Percentiles rank a stretch among this genome's conserved stretches.
These are phyloP conservation scores for Monosporozyma siamensis DNA, from an alignment of 805 yeast species.

Conservation along the genomic window DNA sequence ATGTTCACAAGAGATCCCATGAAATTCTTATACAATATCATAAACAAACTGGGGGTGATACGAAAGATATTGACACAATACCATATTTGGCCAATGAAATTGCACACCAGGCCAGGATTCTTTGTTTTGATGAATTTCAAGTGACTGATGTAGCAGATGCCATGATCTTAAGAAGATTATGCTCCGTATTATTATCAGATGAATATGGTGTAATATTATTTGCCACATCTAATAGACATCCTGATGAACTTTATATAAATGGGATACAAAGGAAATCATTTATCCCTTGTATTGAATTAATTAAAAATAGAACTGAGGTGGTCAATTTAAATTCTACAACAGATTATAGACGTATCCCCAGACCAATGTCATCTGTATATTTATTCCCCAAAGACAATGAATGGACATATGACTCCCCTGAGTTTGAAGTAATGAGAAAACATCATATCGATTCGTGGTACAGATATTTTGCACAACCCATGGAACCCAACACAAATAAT, in stretches of 20 bases:
- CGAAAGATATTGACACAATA: constrained; percentile 61
- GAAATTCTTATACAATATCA: constrained; percentile 51
- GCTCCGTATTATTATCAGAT: constrained; percentile 56
- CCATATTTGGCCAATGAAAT: constrained; percentile 79
- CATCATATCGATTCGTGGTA: constrained; percentile 73
- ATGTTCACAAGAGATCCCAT: constrained; percentile 79
- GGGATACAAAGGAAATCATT: constrained; percentile 91
- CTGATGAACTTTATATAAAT: constrained; percentile 84
- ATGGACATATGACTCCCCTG: constrained; percentile 44
- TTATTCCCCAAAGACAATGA: constrained; percentile 64
- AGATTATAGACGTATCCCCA: constrained; percentile 82
- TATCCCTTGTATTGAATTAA: constrained; percentile 79
- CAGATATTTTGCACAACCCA: constrained; percentile 54
- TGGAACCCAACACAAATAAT: not conserved
- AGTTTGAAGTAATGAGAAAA: constrained; percentile 41
- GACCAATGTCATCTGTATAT: constrained; percentile 74
- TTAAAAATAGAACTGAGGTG: constrained; percentile 67
- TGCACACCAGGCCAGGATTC: constrained; percentile 61
- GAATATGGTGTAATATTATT: constrained; percentile 79
- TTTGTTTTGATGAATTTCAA: constrained; percentile 96
- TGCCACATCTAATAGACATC: constrained; percentile 92
- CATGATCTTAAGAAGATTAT: constrained; percentile 75
- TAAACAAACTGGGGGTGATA: constrained; percentile 14
- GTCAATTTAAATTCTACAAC: constrained; percentile 81
- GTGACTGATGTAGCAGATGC: constrained; percentile 99